Base-by-base conservation (phyloP, 192 early-diverging fungal species). In the Coemansia sp. region DNA sequence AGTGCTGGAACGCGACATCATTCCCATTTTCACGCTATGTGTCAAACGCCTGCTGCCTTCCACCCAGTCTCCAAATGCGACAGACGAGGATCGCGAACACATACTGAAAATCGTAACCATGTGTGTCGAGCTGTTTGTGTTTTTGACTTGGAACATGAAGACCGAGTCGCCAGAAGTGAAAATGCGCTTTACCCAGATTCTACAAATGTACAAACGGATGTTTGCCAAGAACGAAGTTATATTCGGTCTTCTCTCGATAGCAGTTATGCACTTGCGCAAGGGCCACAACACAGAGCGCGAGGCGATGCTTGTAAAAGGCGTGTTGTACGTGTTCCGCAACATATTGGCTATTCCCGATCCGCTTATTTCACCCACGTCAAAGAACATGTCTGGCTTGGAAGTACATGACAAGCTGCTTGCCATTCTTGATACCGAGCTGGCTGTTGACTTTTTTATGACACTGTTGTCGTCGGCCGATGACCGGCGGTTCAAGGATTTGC, bases 91-190 rank as follows among this genome's bases (percentile, higher is more conserved):
- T 61, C 67, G 53, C 47, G 70, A 73, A 21, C 53, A 59, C 25
- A 37, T 54, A 8, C 59, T 73, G 15, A 71, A 76, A 44, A 60
- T 50, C 40, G 58, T 68, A 21, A 71, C 77, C 38, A 64, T 59
- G 57, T 69, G 73, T 86, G 88, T 92, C 9, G 92, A 97, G 68
- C 60, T 97, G 31, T 80, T 97, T 40, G 92, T 94, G 26, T 91
- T 92, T 0, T 76, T 95, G 81, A 97, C 95, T 0, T 94, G 92
- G 95, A 88, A 89, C 54, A 71, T 91, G 49, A 84, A 85, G 48
- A 70, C 81, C 21, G 79, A 83, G 28, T 73, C 78, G 0, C 68
- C 67, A 3, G 77, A 80, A 6, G 73, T 71, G 38, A 60, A 65
- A 59, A 49, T 58, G 40, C 63, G 69, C 11, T 82, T 87, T 28